phyloP scores from a whole-genome alignment of 176 grass and related monocot species.

The Zoysia pacifica region DNA sequence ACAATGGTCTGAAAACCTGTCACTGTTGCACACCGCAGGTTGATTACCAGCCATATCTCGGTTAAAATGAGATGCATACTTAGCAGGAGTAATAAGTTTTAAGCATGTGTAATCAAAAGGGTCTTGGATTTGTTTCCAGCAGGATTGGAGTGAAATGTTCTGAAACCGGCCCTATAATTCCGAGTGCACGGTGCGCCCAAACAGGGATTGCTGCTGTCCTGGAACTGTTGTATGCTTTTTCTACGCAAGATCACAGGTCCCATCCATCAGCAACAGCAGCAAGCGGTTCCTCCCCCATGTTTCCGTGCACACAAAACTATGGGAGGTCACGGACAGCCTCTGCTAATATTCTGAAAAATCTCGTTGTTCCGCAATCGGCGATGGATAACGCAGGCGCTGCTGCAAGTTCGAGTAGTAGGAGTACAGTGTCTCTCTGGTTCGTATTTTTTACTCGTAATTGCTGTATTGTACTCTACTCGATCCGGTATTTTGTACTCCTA shows the following conservation, averaged over 20 bases:
- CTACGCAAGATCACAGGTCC: conserved; percentile 48
- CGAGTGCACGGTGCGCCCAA: neutral
- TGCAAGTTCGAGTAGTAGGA: neutral
- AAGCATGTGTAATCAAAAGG: neutral
- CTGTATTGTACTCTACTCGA: neutral
- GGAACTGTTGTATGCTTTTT: conserved; percentile 20
- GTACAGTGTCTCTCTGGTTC: neutral
- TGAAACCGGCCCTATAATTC: neutral
- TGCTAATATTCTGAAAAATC: no score
- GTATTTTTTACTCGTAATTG: neutral
- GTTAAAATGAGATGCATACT: neutral
- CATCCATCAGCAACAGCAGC: conserved; percentile 28
- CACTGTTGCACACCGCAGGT: no score
- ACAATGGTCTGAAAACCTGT: no score
- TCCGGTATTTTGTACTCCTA: neutral
- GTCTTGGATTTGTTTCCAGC: neutral
- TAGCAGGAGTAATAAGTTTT: neutral
- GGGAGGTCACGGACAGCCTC: neutral
- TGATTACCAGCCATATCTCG: no score
- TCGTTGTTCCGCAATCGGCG: neutral
- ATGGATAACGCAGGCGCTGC: conserved; percentile 9
- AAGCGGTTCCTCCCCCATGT: neutral
- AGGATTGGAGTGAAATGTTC: no score
- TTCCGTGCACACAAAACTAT: conserved; percentile 24
- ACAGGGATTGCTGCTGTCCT: conserved; percentile 18